These are phyloP conservation scores for Elsinoe arachidis DNA, from an alignment of 2,329 filamentous ascomycete genomes.

Conservation along the genomic window DNA sequence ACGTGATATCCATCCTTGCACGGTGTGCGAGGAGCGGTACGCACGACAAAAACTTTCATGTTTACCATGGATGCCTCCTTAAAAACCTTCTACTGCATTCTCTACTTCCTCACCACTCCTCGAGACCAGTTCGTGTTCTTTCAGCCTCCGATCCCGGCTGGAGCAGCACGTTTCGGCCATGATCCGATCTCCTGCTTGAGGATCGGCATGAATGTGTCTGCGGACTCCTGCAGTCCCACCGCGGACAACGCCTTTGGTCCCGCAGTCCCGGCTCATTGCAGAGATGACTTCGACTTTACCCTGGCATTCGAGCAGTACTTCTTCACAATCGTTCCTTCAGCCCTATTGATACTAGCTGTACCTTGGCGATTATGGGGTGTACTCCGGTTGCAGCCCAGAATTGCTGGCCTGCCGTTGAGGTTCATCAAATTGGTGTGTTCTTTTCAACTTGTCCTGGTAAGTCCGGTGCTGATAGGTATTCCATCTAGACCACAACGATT, in stretches of 20 bases:
- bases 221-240: slow-evolving; percentile 6
- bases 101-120: background rate
- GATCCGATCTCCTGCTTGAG: background rate
- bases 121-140: background rate
- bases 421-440: slow-evolving; percentile 12
- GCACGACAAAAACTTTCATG: background rate
- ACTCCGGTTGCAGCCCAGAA: slow-evolving; percentile 22
- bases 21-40: background rate
- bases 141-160: background rate
- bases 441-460: background rate
- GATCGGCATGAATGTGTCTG: slow-evolving; percentile 6
- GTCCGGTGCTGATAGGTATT: background rate
- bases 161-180: background rate
- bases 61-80: background rate
- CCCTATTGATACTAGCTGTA: slow-evolving; percentile 24
- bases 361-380: slow-evolving; percentile 26
- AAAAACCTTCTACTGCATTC: background rate
- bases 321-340: slow-evolving; percentile 27
- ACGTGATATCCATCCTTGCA: slow-evolving; percentile 2
- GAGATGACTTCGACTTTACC: slow-evolving; percentile 32
- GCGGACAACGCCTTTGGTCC: slow-evolving; percentile 15
- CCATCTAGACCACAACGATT: slow-evolving; percentile 6
- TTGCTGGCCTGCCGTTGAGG: slow-evolving; percentile 4
- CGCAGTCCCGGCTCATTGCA: slow-evolving; percentile 12
- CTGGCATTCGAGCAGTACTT: slow-evolving; percentile 30